phyloP scores from a whole-genome alignment of 345 rosid species.

The Lenwebbia sp. region DNA sequence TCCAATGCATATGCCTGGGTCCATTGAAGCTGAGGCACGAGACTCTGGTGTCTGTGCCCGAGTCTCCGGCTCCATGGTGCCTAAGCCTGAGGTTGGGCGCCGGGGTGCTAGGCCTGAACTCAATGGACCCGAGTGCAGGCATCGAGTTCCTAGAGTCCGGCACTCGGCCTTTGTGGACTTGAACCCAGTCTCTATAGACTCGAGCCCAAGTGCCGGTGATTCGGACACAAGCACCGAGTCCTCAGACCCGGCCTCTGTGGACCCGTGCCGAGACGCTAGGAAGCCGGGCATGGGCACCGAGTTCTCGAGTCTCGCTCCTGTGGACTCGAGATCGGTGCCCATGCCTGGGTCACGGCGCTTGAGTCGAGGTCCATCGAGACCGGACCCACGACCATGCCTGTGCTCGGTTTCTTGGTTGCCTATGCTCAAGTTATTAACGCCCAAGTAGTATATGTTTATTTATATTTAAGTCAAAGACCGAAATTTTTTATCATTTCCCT shows the following conservation, averaged over 20 bases:
- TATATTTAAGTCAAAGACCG: not conserved
- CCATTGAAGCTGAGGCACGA: not conserved
- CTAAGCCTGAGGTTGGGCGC: not conserved
- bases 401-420: rapidly evolving
- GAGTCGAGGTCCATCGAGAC: not conserved
- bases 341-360: not conserved
- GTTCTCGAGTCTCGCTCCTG: rapidly evolving
- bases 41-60: rapidly evolving
- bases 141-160: rapidly evolving
- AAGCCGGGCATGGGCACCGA: rapidly evolving
- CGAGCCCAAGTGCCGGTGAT: rapidly evolving
- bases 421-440: rapidly evolving
- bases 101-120: not conserved
- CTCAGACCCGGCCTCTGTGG: not conserved
- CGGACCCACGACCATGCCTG: rapidly evolving
- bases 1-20: rapidly evolving
- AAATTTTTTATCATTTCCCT: not conserved
- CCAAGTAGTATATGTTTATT: not conserved
- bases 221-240: rapidly evolving
- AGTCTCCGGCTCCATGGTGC: not conserved
- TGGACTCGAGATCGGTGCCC: not conserved
- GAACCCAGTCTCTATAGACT: not conserved
- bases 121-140: not conserved
- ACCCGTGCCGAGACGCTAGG: rapidly evolving
- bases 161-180: not conserved